Base-by-base conservation (phyloP, 176 grass and related monocot genomes). In the Phoenix dactylifera region DNA sequence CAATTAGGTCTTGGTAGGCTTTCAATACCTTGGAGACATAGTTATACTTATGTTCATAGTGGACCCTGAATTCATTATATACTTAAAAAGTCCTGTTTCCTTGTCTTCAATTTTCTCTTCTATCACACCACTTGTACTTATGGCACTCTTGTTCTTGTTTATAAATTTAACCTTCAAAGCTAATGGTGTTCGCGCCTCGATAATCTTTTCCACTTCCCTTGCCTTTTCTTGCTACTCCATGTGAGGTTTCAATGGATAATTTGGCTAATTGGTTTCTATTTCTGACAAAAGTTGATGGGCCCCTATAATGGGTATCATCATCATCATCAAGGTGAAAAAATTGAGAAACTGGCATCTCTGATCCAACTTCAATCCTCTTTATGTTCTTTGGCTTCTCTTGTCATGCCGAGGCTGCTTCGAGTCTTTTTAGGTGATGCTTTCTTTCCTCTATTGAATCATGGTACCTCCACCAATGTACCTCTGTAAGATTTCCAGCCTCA, bases 151-250 rank as follows among this genome's bases (percentile, higher is more conserved):
- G 23, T 28, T 7, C 60, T 52, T 64, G 52, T 29, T 56, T n/a
- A 24, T 64, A 54, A 65, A 30, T 50, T 25, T 74, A 72, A 28
- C 29, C 59, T 35, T 68, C 24, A n/a, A 75, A 75, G 76, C 82
- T 54, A 72, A 72, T 58, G 51, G 25, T 58, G 18, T 15, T 19
- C 6, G 7, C 9, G 15, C 15, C 4, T 24, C 18, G 10, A 16
- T 10, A 20, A 15, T 10, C 18, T 22, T 69, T 24, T 24, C 14
- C 66, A 12, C 22, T 29, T 30, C 16, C 24, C 66, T 58, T 52
- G 15, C 50, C 26, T 57, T 55, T 65, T 48, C 49, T 57, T 59
- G 75, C 24, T 60, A 19, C 44, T 51, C 44, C 71, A 63, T 65
- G 64, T 80, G 20, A 56, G 63, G 10, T 58, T 25, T 26, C 52